phyloP scores from a whole-genome alignment of 2,329 filamentous ascomycete genomes.

The Botryotinia narcissicola region DNA sequence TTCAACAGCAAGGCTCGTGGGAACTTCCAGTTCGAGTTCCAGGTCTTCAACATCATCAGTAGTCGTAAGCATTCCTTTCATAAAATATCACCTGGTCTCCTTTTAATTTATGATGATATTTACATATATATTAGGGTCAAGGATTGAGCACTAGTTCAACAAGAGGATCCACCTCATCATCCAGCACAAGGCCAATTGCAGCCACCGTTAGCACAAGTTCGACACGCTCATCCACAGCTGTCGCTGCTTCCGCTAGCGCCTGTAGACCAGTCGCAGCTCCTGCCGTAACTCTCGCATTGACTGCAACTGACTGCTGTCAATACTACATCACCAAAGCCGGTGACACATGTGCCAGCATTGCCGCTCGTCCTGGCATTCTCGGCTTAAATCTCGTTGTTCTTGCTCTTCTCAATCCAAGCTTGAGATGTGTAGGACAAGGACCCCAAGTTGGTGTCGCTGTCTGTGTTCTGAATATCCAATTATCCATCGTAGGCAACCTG shows the following conservation, averaged over 20 bases:
- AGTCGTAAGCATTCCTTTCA: background rate
- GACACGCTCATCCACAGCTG: background rate
- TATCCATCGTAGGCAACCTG: background rate
- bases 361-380: background rate
- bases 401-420: background rate
- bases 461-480: background rate
- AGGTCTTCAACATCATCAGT: background rate
- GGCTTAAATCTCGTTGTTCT: background rate
- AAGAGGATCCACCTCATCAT: background rate
- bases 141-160: background rate
- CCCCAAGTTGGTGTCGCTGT: constrained; percentile 3
- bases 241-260: background rate
- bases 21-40: background rate
- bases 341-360: constrained; percentile 9
- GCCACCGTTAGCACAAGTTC: background rate
- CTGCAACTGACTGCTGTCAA: background rate
- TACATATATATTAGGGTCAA: background rate
- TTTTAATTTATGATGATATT: background rate
- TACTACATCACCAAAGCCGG: background rate
- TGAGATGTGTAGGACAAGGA: background rate
- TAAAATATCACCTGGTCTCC: accelerated
- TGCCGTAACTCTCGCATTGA: background rate
- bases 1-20: background rate
- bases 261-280: background rate
- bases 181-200: background rate